Conservation (phyloP, 345 rosid genomes). For the Noccaea bulbosa region DNA sequence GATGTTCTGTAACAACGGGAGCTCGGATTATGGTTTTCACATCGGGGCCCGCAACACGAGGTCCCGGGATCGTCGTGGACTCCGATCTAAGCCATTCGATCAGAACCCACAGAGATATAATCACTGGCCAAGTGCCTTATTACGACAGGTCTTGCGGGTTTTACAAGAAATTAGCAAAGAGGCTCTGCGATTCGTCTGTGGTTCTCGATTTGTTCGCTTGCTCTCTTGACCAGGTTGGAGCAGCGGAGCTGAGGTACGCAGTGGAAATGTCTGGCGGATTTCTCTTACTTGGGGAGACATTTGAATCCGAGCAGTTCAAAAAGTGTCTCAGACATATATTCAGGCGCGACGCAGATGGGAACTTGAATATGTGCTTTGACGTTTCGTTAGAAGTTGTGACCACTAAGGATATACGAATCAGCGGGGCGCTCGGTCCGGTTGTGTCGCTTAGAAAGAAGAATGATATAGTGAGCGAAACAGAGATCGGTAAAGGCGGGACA, state of each 20-base stretch:
- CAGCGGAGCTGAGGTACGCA: slow-evolving; percentile 73
- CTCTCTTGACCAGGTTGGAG: slow-evolving; percentile 96
- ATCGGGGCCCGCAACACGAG: slow-evolving; percentile 92
- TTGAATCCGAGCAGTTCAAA: slow-evolving; percentile 75
- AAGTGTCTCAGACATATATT: slow-evolving; percentile 80
- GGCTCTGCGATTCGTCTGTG: slow-evolving; percentile 65
- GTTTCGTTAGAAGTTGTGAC: slow-evolving; percentile 88
- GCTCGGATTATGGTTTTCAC: slow-evolving; percentile 90
- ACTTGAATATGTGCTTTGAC: slow-evolving; percentile 80
- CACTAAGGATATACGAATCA: slow-evolving; percentile 74
- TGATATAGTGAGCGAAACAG: slow-evolving; percentile 67
- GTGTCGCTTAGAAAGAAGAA: slow-evolving; percentile 70
- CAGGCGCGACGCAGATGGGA: slow-evolving; percentile 65
- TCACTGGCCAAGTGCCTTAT: slow-evolving; percentile 62
- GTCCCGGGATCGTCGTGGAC: slow-evolving; percentile 84
- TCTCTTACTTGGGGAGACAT: slow-evolving; percentile 84
- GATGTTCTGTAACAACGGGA: slow-evolving; percentile 64
- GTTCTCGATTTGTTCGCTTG: slow-evolving; percentile 92
- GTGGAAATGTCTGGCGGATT: slow-evolving; percentile 92
- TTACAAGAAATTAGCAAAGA: slow-evolving; percentile 63
- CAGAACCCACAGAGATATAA: slow-evolving; percentile 86
- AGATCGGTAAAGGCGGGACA: slow-evolving; percentile 84
- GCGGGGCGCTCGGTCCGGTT: slow-evolving; percentile 96
- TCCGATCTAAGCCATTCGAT: slow-evolving; percentile 62
- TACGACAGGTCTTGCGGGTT: slow-evolving; percentile 61